A percentile compares a stretch with the other conserved stretches of the same genome.
phyloP scores from a whole-genome alignment of 768 basidiomycete species.

The Podaxis carcinomalis region DNA sequence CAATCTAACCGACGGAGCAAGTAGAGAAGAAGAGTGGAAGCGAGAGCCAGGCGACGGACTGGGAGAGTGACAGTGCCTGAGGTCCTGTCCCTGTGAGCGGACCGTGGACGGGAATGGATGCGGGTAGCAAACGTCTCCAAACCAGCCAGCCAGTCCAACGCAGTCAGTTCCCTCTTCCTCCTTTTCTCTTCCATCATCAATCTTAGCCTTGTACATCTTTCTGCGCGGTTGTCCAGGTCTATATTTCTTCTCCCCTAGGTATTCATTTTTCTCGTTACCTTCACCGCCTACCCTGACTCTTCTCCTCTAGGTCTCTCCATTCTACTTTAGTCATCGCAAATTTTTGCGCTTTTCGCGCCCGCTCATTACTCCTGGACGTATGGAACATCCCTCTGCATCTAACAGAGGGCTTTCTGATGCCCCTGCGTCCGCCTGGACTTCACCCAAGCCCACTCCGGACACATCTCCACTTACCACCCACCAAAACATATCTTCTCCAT shows the following conservation, averaged over 20 bases:
- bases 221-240: background rate
- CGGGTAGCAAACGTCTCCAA: conserved; percentile 9
- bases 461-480: conserved; percentile 23
- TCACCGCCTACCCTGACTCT: background rate
- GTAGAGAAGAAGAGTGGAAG: background rate
- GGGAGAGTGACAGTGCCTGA: background rate
- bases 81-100: conserved; percentile 3
- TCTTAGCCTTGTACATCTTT: background rate
- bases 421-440: conserved; percentile 18
- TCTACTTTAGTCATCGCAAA: background rate
- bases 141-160: conserved; percentile 9
- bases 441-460: conserved; percentile 31
- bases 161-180: conserved; percentile 3
- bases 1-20: background rate
- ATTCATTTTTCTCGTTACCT: background rate
- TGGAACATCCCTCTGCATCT: conserved; percentile 1
- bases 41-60: background rate
- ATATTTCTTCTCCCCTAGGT: background rate
- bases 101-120: conserved; percentile 7
- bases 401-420: background rate
- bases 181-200: conserved; percentile 10
- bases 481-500: conserved; percentile 17
- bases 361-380: background rate
- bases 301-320: background rate
- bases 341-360: background rate